Percentiles rank a stretch among this genome's conserved stretches.
Conservation (phyloP, 176 grass and related monocot species). For the Luzula sylvatica region DNA sequence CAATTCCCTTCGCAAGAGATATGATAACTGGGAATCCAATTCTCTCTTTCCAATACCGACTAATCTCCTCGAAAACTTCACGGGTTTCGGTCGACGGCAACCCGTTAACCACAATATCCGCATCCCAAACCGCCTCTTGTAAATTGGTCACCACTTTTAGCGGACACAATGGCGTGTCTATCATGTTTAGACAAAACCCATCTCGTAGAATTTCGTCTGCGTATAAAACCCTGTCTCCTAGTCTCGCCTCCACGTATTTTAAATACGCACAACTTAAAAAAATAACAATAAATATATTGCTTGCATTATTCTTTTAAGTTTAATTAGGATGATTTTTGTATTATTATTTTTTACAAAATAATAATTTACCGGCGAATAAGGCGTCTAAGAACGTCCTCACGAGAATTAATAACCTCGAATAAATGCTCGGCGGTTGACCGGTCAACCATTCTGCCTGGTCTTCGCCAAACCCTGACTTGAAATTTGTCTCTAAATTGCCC, state of each 20-base stretch:
- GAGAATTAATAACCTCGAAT: slow-evolving; percentile 93
- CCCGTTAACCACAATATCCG: slow-evolving; percentile 89
- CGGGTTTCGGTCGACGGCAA: slow-evolving; percentile 79
- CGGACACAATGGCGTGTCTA: slow-evolving; percentile 83
- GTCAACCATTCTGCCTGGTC: slow-evolving; percentile 55
- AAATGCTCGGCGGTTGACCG: slow-evolving; percentile 59
- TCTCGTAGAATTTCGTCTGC: slow-evolving; percentile 89
- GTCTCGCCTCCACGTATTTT: slow-evolving; percentile 91
- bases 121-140: slow-evolving; percentile 97
- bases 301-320: no score
- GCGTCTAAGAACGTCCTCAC: slow-evolving; percentile 83
- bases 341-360: neutral
- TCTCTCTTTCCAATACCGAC: slow-evolving; percentile 93
- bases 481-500: slow-evolving; percentile 82
- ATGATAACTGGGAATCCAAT: slow-evolving; percentile 80
- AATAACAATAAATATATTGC: no score
- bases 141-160: slow-evolving; percentile 94
- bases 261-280: slow-evolving; percentile 48
- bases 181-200: slow-evolving; percentile 86
- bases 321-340: no score
- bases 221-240: slow-evolving; percentile 68
- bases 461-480: slow-evolving; percentile 89
- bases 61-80: slow-evolving; percentile 93
- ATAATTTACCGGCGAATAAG: slow-evolving; percentile 52
- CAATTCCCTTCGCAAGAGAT: slow-evolving; percentile 86